Conservation (phyloP, 805 yeast species). For the Schwanniomyces yamadae region DNA sequence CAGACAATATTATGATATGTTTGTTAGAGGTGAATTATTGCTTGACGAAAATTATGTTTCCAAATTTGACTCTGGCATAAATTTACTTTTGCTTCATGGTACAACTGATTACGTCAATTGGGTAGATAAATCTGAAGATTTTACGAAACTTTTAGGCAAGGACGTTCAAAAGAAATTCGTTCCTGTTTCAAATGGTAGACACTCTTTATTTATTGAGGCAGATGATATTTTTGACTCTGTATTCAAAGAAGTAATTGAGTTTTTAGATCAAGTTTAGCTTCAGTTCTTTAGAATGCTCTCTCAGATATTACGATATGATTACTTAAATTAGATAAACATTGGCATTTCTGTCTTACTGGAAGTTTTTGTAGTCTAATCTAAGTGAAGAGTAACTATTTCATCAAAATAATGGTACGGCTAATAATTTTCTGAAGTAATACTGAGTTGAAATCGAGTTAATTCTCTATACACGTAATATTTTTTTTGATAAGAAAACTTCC, state of each 20-base stretch:
- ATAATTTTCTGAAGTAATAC: too few relatives aligned
- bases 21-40: constrained; percentile 58
- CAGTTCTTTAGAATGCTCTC: too few relatives aligned
- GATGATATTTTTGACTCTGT: constrained; percentile 39
- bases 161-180: constrained; percentile 31
- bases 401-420: too few relatives aligned
- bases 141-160: constrained; percentile 33
- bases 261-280: constrained; percentile 18
- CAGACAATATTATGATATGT: constrained; percentile 60
- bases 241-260: constrained; percentile 37
- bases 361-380: too few relatives aligned
- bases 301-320: too few relatives aligned
- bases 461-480: too few relatives aligned
- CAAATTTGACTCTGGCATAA: constrained; percentile 37
- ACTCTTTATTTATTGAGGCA: constrained; percentile 47
- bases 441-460: too few relatives aligned
- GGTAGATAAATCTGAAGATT: constrained; percentile 44
- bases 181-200: constrained; percentile 34
- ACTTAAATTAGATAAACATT: too few relatives aligned
- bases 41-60: constrained; percentile 35
- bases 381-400: too few relatives aligned
- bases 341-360: too few relatives aligned
- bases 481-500: too few relatives aligned
- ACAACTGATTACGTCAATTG: constrained; percentile 61
- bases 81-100: constrained; percentile 63